Evolutionary conservation across 1,284 basidiomycete genomes (phyloP).

Genomic region (Apiotrichum akiyoshidainum): DNA sequence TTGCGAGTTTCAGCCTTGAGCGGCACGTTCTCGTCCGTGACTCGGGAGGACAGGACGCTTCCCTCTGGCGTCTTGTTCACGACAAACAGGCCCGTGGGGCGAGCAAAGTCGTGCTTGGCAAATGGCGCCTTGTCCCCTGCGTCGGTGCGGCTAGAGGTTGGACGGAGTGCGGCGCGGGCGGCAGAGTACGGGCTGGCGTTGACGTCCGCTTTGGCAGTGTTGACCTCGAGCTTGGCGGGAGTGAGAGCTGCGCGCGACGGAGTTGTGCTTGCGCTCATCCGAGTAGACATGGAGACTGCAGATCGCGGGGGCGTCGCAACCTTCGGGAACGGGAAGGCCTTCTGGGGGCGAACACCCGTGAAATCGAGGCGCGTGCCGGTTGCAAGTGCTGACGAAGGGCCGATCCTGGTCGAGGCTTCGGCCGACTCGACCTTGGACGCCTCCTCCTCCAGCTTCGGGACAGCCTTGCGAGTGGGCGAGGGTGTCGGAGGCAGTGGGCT

Average conservation of each 20-base stretch:
- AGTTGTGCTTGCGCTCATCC: neutral
- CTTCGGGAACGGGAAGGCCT: neutral
- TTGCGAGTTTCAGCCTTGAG: neutral
- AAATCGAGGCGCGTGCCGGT: neutral
- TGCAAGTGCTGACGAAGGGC: neutral
- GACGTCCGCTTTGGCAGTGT: neutral
- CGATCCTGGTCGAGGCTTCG: neutral
- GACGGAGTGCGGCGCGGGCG: neutral
- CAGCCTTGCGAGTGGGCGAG: slow-evolving; percentile 1
- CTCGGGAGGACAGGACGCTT: neutral
- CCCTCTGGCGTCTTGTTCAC: slow-evolving; percentile 3
- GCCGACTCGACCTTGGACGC: neutral
- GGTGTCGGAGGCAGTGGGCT: neutral
- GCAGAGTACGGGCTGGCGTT: neutral
- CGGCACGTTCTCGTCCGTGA: neutral
- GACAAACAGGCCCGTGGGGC: neutral
- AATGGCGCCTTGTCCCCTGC: neutral
- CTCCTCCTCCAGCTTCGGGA: neutral
- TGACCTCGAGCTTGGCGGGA: neutral
- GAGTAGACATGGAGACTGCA: neutral
- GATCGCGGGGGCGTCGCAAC: neutral
- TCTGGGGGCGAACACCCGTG: neutral
- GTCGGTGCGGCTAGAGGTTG: neutral
- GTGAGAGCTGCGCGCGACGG: neutral
- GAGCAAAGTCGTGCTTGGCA: no score